Conservation (phyloP, 306 rosid genomes). For the Glycine latifolia region DNA sequence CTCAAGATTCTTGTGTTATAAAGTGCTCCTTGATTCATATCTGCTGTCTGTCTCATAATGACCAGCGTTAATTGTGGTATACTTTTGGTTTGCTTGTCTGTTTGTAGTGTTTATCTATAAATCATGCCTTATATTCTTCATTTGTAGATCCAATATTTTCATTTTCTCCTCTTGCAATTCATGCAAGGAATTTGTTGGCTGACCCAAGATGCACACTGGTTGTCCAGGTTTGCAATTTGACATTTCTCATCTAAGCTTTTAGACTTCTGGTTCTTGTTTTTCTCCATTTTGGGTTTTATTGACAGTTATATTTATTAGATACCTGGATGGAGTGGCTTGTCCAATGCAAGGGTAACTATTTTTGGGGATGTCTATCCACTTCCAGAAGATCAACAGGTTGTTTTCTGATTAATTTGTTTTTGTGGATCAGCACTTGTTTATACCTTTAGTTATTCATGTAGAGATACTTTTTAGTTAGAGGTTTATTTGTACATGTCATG, state of each 20-base stretch:
- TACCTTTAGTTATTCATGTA: slow-evolving; percentile 22
- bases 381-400: slow-evolving; percentile 91
- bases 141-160: slow-evolving; percentile 93
- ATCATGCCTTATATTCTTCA: slow-evolving; percentile 24
- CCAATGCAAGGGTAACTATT: slow-evolving; percentile 99
- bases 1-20: slow-evolving; percentile 29
- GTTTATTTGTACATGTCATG: slow-evolving; percentile 40
- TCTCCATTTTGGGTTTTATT: slow-evolving; percentile 52
- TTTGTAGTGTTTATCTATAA: slow-evolving; percentile 21
- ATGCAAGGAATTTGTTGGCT: slow-evolving; percentile 90
- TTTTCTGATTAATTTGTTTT: slow-evolving; percentile 14
- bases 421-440: slow-evolving; percentile 8
- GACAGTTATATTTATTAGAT: slow-evolving; percentile 64
- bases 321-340: slow-evolving; percentile 99
- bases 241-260: slow-evolving; percentile 36
- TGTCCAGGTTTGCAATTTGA: slow-evolving; percentile 81
- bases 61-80: slow-evolving; percentile 7
- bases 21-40: slow-evolving; percentile 18
- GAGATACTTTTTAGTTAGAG: slow-evolving; percentile 33
- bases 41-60: slow-evolving; percentile 9
- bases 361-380: slow-evolving; percentile 98
- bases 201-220: slow-evolving; percentile 98
- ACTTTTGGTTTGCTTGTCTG: slow-evolving; percentile 31
- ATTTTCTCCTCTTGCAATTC: slow-evolving; percentile 97
- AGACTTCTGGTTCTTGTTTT: slow-evolving; percentile 38